Evolutionary conservation across 2,329 filamentous ascomycete genomes (phyloP), one percentile per base, ranked within the genome.

Genomic region (Botrytis fragariae): DNA sequence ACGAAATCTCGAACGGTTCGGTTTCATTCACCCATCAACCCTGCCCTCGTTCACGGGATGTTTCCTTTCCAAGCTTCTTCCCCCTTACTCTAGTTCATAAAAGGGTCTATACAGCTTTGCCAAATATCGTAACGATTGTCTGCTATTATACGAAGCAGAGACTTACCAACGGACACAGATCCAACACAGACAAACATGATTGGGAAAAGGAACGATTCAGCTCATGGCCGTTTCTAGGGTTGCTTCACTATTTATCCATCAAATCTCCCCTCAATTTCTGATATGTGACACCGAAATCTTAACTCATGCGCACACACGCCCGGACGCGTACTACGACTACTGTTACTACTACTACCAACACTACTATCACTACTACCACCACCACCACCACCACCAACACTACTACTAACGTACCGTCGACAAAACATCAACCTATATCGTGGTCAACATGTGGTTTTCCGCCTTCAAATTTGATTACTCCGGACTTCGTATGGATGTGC

Each of bases 361-460:
- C 14, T 39, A 37, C 44, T 4, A 25, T 22, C 5, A n/a, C 48
- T 14, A 5, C 22, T 14, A 6, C 10, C 1, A 51, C 20, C 1
- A 45, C 44, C 1, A 45, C 44, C 8, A 45, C 20, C 2, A 22
- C 20, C 3, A 48, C 44, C 20, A 48, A 20, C 20, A 22, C 44
- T 22, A 22, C 20, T 22, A 48, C 45, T 48, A 45, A 64, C 62
- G 44, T 20, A 42, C 64, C 37, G 25, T 29, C 45, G 20, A 51
- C 32, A 67, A 39, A 48, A 51, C 25, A 51, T 51, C 44, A 39
- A 51, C 7, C 35, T 16, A 37, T 39, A 68, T 68, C 65, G 20
- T 68, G 65, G 65, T 42, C 35, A 68, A 68, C 54, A 68, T 68
- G 65, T 68, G 65, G 48, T 57, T 57, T 57, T 42, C 65, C 65